A percentile compares a stretch with the other conserved stretches of the same genome.
Evolutionary conservation across 352 stramenopile genomes (phyloP).

Genomic region (Phytopythium oedochilum): DNA sequence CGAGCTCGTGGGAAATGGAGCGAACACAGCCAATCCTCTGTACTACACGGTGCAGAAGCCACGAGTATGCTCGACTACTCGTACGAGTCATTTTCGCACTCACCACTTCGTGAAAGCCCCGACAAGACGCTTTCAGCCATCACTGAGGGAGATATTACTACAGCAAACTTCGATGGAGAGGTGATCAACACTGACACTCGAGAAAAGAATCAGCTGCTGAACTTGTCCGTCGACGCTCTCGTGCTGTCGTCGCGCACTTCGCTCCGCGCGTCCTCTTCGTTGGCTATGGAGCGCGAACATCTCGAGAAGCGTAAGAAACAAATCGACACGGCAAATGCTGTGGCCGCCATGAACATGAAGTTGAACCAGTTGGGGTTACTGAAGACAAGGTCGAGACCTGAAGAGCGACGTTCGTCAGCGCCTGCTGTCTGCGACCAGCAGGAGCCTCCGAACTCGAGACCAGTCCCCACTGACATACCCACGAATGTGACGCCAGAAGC

Average conservation of each 20-base stretch:
- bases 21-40: neutral
- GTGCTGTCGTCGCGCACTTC: conserved; percentile 3
- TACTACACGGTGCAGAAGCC: neutral
- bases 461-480: neutral
- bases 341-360: conserved; percentile 68
- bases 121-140: neutral
- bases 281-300: conserved; percentile 65
- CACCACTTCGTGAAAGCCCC: neutral
- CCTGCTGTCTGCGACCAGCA: neutral
- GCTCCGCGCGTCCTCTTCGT: conserved; percentile 20
- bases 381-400: conserved; percentile 9
- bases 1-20: conserved; percentile 16
- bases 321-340: conserved; percentile 65
- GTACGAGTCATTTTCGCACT: neutral
- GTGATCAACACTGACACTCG: neutral
- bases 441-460: neutral
- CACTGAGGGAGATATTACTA: neutral
- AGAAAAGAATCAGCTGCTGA: conserved; percentile 21
- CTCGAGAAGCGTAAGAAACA: conserved; percentile 70
- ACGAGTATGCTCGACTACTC: neutral
- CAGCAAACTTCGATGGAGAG: neutral
- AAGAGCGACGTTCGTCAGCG: neutral
- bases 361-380: conserved; percentile 61
- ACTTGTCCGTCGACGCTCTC: conserved; percentile 25
- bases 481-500: neutral